phyloP scores from a whole-genome alignment of 2,329 filamentous ascomycete species.

The Ustulina deusta region DNA sequence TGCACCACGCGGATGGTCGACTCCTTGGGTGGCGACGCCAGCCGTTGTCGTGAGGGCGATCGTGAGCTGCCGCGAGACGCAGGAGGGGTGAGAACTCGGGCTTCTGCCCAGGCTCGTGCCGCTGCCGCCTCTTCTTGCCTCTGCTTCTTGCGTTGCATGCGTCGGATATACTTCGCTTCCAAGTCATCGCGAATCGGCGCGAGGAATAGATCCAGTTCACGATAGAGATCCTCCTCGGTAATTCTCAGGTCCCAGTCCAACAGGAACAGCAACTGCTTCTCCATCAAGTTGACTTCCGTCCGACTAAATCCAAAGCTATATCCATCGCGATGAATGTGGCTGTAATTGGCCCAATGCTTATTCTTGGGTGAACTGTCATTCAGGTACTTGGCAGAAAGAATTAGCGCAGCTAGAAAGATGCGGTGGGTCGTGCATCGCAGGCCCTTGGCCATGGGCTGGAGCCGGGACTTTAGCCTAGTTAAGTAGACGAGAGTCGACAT shows the following conservation, averaged over 20 bases:
- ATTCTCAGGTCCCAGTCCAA: constrained; percentile 95
- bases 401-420: constrained; percentile 92
- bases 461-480: constrained; percentile 80
- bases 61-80: constrained; percentile 58
- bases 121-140: constrained; percentile 58
- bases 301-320: constrained; percentile 88
- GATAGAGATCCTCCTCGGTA: constrained; percentile 84
- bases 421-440: constrained; percentile 96
- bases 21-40: constrained; percentile 53
- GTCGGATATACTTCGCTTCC: constrained; percentile 62
- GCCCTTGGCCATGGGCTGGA: constrained; percentile 95
- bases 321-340: constrained; percentile 73
- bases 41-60: constrained; percentile 53
- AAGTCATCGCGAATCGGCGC: constrained; percentile 79
- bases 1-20: constrained; percentile 54
- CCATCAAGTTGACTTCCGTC: constrained; percentile 98
- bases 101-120: constrained; percentile 54
- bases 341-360: constrained; percentile 99
- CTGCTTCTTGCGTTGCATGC: constrained; percentile 58
- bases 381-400: constrained; percentile 93
- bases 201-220: constrained; percentile 88
- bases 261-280: constrained; percentile 96
- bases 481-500: constrained; percentile 98
- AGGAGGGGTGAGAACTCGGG: constrained; percentile 60
- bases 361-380: constrained; percentile 99